phyloP scores from a whole-genome alignment of 345 rosid genomes.

The Punica granatum region DNA sequence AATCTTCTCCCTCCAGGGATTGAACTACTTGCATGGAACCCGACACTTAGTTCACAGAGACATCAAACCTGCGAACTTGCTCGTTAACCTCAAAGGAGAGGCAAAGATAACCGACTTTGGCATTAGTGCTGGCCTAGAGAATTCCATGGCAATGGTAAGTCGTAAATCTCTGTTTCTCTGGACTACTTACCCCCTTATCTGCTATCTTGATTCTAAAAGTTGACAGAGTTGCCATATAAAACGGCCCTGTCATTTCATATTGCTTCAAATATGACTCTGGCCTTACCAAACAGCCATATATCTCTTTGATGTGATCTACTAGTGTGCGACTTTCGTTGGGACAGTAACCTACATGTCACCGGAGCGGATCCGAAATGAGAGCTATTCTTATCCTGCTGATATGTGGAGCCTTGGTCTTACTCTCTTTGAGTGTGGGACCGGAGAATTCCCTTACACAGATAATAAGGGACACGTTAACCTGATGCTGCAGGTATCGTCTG shows the following conservation, averaged over 20 bases:
- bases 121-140: constrained; percentile 94
- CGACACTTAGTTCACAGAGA: constrained; percentile 95
- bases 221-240: neutral
- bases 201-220: neutral
- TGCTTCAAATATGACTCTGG: neutral
- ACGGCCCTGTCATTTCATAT: neutral
- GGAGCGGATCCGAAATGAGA: constrained; percentile 71
- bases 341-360: constrained; percentile 99
- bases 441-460: constrained; percentile 87
- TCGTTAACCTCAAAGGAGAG: constrained; percentile 86
- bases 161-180: neutral
- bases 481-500: constrained; percentile 71
- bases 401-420: constrained; percentile 98
- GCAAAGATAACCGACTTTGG: constrained; percentile 98
- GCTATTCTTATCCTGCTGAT: constrained; percentile 95
- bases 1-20: constrained; percentile 34
- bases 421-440: constrained; percentile 88
- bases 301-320: constrained; percentile 17
- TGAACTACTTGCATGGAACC: constrained; percentile 82
- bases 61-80: constrained; percentile 95
- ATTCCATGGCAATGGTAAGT: constrained; percentile 91
- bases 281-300: no score
- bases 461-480: constrained; percentile 88
- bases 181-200: neutral
- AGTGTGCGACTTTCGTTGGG: constrained; percentile 99